Evolutionary conservation across 2,329 filamentous ascomycete genomes (phyloP).

Genomic region (Colletotrichum musae): DNA sequence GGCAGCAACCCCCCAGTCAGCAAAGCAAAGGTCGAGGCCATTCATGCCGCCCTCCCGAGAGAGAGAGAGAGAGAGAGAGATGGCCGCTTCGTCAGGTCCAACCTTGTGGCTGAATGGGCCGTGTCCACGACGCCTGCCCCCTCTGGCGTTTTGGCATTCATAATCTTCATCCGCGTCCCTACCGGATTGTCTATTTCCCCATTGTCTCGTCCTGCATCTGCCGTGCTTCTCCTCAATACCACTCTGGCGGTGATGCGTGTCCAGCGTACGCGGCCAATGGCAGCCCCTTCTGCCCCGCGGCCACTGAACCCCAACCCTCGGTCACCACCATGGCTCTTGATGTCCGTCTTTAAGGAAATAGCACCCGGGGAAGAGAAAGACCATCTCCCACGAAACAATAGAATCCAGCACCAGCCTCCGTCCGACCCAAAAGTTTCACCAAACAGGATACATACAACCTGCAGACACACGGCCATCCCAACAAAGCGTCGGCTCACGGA

Average conservation of each 20-base stretch:
- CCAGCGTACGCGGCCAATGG: slow-evolving; percentile 33
- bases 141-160: background rate
- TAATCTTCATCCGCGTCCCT: slow-evolving; percentile 7
- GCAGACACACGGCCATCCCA: background rate
- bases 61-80: too few species aligned
- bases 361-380: background rate
- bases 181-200: slow-evolving; percentile 8
- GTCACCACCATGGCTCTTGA: slow-evolving; percentile 1
- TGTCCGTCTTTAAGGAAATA: background rate
- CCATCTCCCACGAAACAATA: slow-evolving; percentile 25
- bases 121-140: background rate
- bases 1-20: slow-evolving; percentile 28
- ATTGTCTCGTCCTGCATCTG: slow-evolving; percentile 7
- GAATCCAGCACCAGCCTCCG: slow-evolving; percentile 4
- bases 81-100: background rate
- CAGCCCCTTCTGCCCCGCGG: slow-evolving; percentile 7
- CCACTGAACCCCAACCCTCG: slow-evolving; percentile 12
- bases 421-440: slow-evolving; percentile 32
- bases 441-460: background rate
- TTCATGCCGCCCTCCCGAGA: slow-evolving; percentile 11
- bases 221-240: background rate
- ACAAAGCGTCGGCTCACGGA: slow-evolving; percentile 33
- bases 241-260: background rate
- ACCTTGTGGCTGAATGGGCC: slow-evolving; percentile 22
- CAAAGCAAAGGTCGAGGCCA: slow-evolving; percentile 11